A percentile compares a stretch with the other conserved stretches of the same genome.
Conservation (phyloP, 164 flowering plant species). For the Macadamia integrifolia region DNA sequence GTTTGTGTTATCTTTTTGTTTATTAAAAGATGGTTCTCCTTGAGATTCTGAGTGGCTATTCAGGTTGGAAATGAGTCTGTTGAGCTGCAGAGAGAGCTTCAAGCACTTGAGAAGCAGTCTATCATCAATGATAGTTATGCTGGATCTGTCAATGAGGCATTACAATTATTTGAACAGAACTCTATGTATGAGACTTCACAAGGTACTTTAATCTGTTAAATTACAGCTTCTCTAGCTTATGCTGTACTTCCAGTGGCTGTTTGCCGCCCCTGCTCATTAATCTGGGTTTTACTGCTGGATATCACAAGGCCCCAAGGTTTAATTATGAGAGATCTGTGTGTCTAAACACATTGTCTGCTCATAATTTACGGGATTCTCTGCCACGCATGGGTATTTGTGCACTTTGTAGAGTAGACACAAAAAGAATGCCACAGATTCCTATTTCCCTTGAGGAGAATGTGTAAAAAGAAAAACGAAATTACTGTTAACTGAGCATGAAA, state of each 20-base stretch:
- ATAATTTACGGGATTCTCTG: too few relatives aligned
- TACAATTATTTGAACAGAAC: conserved; percentile 39
- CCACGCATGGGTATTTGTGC: too few relatives aligned
- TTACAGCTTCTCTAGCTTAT: not conserved
- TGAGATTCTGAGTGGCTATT: not conserved
- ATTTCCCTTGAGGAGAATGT: too few relatives aligned
- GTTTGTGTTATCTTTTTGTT: not conserved
- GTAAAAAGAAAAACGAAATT: too few relatives aligned
- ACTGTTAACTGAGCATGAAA: too few relatives aligned
- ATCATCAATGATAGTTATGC: conserved; percentile 26
- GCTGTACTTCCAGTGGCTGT: not conserved
- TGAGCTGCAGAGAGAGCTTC: conserved; percentile 49
- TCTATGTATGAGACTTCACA: conserved; percentile 40
- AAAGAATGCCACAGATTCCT: too few relatives aligned
- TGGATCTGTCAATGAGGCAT: conserved; percentile 44
- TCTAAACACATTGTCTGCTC: not conserved
- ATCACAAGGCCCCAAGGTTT: not conserved
- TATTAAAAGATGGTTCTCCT: not conserved
- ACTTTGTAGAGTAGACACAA: too few relatives aligned
- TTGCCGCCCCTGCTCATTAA: not conserved
- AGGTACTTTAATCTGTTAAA: conserved; percentile 33
- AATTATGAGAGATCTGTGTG: not conserved
- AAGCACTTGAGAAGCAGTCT: conserved; percentile 46
- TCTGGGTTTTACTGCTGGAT: not conserved
- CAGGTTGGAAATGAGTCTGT: conserved; percentile 55